phyloP scores from a whole-genome alignment of 176 grass and related monocot species.

The Puya raimondii region DNA sequence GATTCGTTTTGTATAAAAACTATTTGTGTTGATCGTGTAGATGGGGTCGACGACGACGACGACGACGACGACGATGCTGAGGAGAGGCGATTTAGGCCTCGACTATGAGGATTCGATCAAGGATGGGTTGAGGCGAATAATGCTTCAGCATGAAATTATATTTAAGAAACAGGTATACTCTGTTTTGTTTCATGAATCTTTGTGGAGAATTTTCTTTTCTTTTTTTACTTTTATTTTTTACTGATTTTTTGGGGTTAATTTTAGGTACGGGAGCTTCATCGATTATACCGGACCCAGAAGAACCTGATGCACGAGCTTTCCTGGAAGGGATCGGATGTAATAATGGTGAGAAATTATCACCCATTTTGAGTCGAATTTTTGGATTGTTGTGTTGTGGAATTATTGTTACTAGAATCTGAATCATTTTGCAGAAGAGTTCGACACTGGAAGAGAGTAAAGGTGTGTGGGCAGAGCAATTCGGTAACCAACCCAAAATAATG shows the following conservation, averaged over 20 bases:
- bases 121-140: slow-evolving; percentile 26
- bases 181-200: not conserved
- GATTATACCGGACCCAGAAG: slow-evolving; percentile 34
- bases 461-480: not conserved
- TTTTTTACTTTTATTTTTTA: not conserved
- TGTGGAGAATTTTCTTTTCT: not conserved
- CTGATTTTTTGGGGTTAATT: not conserved
- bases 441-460: not conserved
- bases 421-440: slow-evolving; percentile 27
- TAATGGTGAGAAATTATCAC: slow-evolving; percentile 23
- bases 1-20: not conserved
- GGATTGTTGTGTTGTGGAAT: not conserved
- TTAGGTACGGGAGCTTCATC: slow-evolving; percentile 38
- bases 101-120: slow-evolving; percentile 23
- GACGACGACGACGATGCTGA: slow-evolving; percentile 2
- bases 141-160: slow-evolving; percentile 36
- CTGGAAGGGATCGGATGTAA: slow-evolving; percentile 24
- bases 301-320: slow-evolving; percentile 23
- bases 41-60: slow-evolving; percentile 7
- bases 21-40: not conserved
- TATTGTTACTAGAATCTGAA: not conserved
- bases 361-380: not conserved
- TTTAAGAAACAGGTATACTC: slow-evolving; percentile 33
- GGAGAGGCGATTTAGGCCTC: slow-evolving; percentile 38
- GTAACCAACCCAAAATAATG: not conserved